Percentiles rank a stretch among this genome's conserved stretches.
Evolutionary conservation across 495 filamentous ascomycete species (phyloP).

Genomic region (Penicillium malachiteum): DNA sequence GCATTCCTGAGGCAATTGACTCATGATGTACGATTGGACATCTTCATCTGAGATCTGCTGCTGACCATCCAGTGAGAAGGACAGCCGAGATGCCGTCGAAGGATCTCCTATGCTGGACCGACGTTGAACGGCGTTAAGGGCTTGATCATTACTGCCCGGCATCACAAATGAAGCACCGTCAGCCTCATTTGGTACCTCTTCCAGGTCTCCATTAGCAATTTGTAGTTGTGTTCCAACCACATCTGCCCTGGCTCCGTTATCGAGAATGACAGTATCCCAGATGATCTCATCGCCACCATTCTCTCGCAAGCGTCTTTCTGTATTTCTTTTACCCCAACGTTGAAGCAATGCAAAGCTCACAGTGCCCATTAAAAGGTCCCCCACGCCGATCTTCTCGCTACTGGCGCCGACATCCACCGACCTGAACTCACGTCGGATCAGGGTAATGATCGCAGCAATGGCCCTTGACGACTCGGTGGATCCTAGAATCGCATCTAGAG

Average conservation of each 20-base stretch:
- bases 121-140: conserved; percentile 51
- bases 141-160: conserved; percentile 37
- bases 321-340: conserved; percentile 60
- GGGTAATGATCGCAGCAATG: conserved; percentile 73
- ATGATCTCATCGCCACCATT: conserved; percentile 60
- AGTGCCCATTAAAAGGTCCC: conserved; percentile 64
- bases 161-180: conserved; percentile 40
- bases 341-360: conserved; percentile 73
- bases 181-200: conserved; percentile 14
- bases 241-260: conserved; percentile 61
- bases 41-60: conserved; percentile 45
- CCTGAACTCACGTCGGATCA: conserved; percentile 70
- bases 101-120: conserved; percentile 25
- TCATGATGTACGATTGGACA: conserved; percentile 45
- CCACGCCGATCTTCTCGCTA: conserved; percentile 62
- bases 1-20: conserved; percentile 44
- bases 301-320: conserved; percentile 53
- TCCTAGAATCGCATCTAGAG: conserved; percentile 72
- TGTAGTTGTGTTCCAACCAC: conserved; percentile 46
- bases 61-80: conserved; percentile 32
- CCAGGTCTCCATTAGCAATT: conserved; percentile 17
- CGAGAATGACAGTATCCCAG: conserved; percentile 78
- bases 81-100: conserved; percentile 22
- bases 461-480: conserved; percentile 77
- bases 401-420: conserved; percentile 57